phyloP scores from a whole-genome alignment of 2,329 filamentous ascomycete genomes.

The Ceratocystiopsis brevicomis region DNA sequence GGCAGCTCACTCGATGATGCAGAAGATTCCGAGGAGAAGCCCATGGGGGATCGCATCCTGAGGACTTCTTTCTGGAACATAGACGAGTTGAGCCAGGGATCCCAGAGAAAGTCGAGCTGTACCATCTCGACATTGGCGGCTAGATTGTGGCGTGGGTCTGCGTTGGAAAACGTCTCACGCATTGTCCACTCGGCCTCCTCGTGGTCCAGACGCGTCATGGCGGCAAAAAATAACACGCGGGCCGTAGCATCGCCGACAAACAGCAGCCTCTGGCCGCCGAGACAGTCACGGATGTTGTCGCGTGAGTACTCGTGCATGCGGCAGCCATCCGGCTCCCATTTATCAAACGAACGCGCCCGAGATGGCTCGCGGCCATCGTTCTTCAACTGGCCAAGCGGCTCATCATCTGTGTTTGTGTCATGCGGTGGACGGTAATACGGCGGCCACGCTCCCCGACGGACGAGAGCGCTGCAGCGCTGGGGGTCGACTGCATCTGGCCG shows the following conservation, averaged over 20 bases:
- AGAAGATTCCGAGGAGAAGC: conserved; percentile 2
- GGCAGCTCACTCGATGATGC: conserved; percentile 6
- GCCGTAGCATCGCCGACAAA: conserved; percentile 43
- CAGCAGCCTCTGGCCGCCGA: conserved; percentile 30
- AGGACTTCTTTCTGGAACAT: conserved; percentile 22
- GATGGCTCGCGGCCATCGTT: conserved; percentile 9
- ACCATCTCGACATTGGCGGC: conserved; percentile 25
- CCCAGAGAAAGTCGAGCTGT: conserved; percentile 38
- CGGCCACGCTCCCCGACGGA: conserved; percentile 32
- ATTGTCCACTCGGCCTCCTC: conserved; percentile 18
- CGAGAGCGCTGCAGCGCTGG: conserved; percentile 32
- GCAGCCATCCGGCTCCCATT: conserved; percentile 43
- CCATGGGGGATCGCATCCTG: conserved; percentile 12
- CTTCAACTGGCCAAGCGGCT: conserved; percentile 2
- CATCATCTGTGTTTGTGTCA: neutral
- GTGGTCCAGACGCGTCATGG: conserved; percentile 27
- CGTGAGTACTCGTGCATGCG: conserved; percentile 35
- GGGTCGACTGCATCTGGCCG: conserved; percentile 19
- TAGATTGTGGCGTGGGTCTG: conserved; percentile 25
- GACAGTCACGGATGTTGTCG: conserved; percentile 32
- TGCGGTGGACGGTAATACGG: conserved; percentile 10
- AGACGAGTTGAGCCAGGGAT: conserved; percentile 39
- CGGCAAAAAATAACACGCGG: conserved; percentile 41
- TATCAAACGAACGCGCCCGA: conserved; percentile 16
- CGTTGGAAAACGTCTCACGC: conserved; percentile 15